Evolutionary conservation across 2,329 filamentous ascomycete genomes (phyloP), one percentile per base, ranked within the genome.

Genomic region (Aureobasidium sp.): DNA sequence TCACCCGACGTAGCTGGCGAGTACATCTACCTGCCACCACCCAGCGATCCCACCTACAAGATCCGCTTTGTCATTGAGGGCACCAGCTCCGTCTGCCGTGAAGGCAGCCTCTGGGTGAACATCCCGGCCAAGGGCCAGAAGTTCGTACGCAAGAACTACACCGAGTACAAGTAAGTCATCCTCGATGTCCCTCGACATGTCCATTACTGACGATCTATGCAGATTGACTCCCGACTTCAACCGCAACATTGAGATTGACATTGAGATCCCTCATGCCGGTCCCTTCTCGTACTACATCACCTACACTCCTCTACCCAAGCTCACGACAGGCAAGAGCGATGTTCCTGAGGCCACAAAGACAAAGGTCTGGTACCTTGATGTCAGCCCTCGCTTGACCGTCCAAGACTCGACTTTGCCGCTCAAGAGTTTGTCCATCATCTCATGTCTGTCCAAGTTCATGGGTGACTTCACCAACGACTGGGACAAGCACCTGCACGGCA

Each of bases 371-470:
- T 97, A 97, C 78, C 90, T 99, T 72, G 92, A 97, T 82, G 90
- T 99, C 42, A 89, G 89, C 21, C 94, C 95, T 0, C 83, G 82
- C 34, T 80, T 99, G 67, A 84, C 81, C 11, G 82, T 97, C 62
- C 87, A 90, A 59, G 86, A 87, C 61, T 79, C 85, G 50, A 83
- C 85, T 10, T 76, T 99, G 68, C 92, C 94, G 1, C 80, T 97
- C 68, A 86, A 94, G 67, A 90, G 93, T 1, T 80, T 99, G 54
- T 95, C 91, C 14, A 83, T 97, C 66, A 96, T 97, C 76, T 97
- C 94, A 11, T 82, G 93, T 61, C 90, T 99, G 65, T 97, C 93
- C 72, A 99, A 99, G 76, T 97, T 97, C 77, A 95, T 99, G 90
- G 94, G 94, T 65, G 86, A 87, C 70, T 96, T 94, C 71, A 91